phyloP scores from a whole-genome alignment of 345 rosid genomes.

The Lepidium aucheri region DNA sequence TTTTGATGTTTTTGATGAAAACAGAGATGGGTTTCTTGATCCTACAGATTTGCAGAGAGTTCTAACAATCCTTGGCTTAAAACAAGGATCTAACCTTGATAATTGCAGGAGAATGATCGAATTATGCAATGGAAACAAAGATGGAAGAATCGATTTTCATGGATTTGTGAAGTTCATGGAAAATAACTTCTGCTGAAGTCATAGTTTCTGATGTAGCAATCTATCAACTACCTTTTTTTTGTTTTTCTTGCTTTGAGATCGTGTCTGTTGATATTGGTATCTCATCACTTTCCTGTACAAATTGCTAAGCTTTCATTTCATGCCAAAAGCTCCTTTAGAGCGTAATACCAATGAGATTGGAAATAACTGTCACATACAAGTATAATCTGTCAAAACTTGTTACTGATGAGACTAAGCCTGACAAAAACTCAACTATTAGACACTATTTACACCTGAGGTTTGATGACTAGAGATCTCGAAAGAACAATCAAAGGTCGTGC shows the following conservation, averaged over 20 bases:
- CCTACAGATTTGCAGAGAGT: constrained; percentile 68
- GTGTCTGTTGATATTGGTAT: constrained; percentile 13
- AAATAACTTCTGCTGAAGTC: constrained; percentile 36
- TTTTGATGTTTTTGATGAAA: constrained; percentile 72
- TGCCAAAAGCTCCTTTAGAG: neutral
- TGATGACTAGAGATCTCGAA: neutral
- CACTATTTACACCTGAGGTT: neutral
- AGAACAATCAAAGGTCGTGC: neutral
- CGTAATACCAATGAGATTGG: neutral
- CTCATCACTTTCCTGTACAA: constrained; percentile 4
- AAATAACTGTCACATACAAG: neutral
- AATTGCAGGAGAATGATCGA: constrained; percentile 62
- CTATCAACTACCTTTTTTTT: neutral
- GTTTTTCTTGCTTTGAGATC: neutral
- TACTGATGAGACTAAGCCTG: neutral
- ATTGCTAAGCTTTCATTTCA: neutral
- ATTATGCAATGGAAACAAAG: constrained; percentile 46
- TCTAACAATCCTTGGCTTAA: constrained; percentile 40
- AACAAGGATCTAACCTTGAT: constrained; percentile 35
- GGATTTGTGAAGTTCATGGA: constrained; percentile 78
- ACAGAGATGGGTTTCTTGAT: constrained; percentile 72
- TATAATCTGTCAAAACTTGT: neutral
- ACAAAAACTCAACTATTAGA: neutral
- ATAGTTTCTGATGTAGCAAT: neutral
- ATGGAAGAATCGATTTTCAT: constrained; percentile 56